Evolutionary conservation across 257 asterid species (phyloP), one percentile per base, ranked within the genome.

Genomic region (Leptodermis oblonga): DNA sequence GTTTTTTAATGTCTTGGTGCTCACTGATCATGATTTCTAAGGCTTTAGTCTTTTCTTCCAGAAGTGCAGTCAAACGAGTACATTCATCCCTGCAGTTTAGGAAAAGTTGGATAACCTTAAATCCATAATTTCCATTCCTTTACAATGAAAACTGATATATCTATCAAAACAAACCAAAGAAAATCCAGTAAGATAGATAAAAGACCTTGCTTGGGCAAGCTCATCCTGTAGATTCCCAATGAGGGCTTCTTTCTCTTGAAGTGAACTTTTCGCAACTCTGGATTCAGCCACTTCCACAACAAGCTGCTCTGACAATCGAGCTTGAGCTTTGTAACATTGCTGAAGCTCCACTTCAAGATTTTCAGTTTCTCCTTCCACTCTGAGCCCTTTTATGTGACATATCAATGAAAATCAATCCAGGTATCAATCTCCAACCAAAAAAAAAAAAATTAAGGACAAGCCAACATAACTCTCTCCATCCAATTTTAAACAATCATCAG

Each of bases 341-440:
- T 91, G 97, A 81, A 94, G 95, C 80, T 94, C 99, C 71, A 73
- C 66, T 82, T 94, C 92, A 77, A 94, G 92, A 73, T 77, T 89
- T 80, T 90, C 99, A 79, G 90, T 91, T 67, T 94, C 73, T 90
- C 99, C 79, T 94, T 90, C 99, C 99, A 94, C 80, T 87, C 97
- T 12, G 92, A 93, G 78, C 99, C 99, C 97, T 93, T 65, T 59
- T 30, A 30, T 30, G 65, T 33, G 34, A 78, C 25, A 74, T 25
- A 65, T 18, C 39, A 54, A 70, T 36, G 30, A 72, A 62, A 75
- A 64, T 58, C 54, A 63, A 69, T 55, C 71, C 58, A 70, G 70
- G 58, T 10, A 45, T 48, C 45, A 72, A 67, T 64, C 43, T 62
- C 65, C 60, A 48, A 48, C n/a, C 7, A 4, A 43, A 61, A n/a